Conservation (phyloP, 768 basidiomycete genomes). For the Lentinula sp. region DNA sequence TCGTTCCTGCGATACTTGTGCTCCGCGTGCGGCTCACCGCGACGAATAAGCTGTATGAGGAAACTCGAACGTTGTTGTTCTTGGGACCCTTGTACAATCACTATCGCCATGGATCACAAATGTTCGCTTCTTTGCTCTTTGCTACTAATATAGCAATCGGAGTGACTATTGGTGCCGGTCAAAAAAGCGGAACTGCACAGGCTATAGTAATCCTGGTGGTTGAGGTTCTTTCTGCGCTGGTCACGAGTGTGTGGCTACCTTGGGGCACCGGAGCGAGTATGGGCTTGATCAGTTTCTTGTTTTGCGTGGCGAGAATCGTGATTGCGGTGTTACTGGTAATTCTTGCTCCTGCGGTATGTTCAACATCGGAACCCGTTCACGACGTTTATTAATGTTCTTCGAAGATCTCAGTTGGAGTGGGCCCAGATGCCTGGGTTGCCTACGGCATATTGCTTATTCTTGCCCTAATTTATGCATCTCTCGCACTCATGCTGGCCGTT, state of each 20-base stretch:
- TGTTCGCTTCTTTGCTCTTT: constrained; percentile 81
- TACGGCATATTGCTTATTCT: constrained; percentile 88
- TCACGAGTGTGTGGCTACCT: constrained; percentile 91
- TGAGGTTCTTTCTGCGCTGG: constrained; percentile 81
- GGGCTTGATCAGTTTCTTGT: constrained; percentile 92
- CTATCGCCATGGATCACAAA: constrained; percentile 85
- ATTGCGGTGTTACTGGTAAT: constrained; percentile 89
- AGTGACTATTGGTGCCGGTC: constrained; percentile 82
- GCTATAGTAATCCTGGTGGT: constrained; percentile 85
- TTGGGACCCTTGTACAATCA: constrained; percentile 94
- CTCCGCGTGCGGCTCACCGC: constrained; percentile 74
- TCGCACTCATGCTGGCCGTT: constrained; percentile 73
- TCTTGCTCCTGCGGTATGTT: constrained; percentile 70
- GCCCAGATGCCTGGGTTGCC: constrained; percentile 87
- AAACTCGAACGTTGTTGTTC: constrained; percentile 84
- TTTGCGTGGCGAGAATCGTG: constrained; percentile 87
- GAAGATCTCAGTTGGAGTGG: constrained; percentile 78
- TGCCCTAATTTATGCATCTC: constrained; percentile 77
- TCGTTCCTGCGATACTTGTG: constrained; percentile 70
- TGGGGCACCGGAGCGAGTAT: constrained; percentile 97
- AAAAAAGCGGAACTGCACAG: constrained; percentile 86
- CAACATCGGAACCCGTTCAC: not conserved
- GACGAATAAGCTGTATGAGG: constrained; percentile 90
- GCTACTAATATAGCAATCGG: constrained; percentile 79
- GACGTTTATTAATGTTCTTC: constrained; percentile 6